These are phyloP conservation scores for Fusarium coffeatum DNA, from an alignment of 2,329 filamentous ascomycete species.

Conservation along the genomic window DNA sequence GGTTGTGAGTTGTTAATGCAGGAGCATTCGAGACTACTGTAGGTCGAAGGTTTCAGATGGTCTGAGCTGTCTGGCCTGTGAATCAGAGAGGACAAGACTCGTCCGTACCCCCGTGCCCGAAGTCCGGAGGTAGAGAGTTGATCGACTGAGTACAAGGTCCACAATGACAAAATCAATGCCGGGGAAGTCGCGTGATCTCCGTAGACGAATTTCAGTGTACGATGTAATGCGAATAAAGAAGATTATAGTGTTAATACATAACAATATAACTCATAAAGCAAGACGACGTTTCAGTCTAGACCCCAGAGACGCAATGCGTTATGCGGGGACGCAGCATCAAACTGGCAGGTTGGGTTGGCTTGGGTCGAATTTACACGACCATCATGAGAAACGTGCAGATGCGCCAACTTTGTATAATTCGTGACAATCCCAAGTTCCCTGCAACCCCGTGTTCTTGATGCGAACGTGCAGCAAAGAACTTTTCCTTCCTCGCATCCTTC, in stretches of 20 bases:
- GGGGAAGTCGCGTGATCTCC: constrained; percentile 31
- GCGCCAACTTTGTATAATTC: constrained; percentile 39
- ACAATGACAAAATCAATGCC: constrained; percentile 18
- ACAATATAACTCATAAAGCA: constrained; percentile 3
- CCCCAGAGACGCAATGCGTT: constrained; percentile 28
- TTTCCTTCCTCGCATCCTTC: constrained; percentile 22
- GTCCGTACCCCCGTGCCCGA: constrained; percentile 17
- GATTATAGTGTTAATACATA: background rate
- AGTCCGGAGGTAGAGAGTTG: constrained; percentile 3
- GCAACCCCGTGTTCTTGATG: constrained; percentile 25
- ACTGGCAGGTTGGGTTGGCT: constrained; percentile 10
- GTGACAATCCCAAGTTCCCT: constrained; percentile 21
- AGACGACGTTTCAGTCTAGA: constrained; percentile 7
- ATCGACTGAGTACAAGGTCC: constrained; percentile 14
- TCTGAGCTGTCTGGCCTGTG: constrained; percentile 17
- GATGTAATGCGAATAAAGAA: constrained; percentile 7
- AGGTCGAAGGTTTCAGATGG: constrained; percentile 26
- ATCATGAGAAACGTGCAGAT: constrained; percentile 19
- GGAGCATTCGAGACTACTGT: constrained; percentile 25
- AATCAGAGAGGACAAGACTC: constrained; percentile 7
- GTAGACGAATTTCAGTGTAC: constrained; percentile 16
- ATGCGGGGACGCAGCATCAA: constrained; percentile 22
- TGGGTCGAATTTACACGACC: background rate
- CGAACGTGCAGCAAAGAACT: constrained; percentile 29
- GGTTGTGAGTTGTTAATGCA: constrained; percentile 35